Conservation (phyloP, 2,329 filamentous ascomycete genomes). For the Graphiopsis chlorocephala region DNA sequence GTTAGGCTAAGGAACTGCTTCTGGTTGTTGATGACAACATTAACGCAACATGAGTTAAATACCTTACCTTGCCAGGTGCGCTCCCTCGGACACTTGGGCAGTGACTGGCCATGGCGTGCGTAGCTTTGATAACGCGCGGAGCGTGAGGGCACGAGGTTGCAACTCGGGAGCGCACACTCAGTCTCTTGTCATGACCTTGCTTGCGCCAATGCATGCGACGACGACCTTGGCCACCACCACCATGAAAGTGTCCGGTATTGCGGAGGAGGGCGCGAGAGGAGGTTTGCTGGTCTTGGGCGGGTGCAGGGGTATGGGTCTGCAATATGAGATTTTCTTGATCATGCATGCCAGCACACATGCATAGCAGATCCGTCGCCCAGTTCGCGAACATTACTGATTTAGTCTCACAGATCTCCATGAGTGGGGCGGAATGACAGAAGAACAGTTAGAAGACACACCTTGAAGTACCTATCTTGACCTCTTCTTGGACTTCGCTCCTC, state of each 20-base stretch:
- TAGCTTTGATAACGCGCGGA: neutral
- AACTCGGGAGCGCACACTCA: neutral
- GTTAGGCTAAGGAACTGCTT: neutral
- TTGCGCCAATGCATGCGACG: neutral
- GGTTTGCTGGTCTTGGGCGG: neutral
- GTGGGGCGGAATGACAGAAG: neutral
- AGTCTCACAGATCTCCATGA: neutral
- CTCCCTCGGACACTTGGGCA: neutral
- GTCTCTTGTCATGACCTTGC: neutral
- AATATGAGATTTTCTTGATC: neutral
- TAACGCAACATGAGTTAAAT: neutral
- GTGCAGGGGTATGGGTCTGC: neutral
- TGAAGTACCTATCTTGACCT: slow-evolving; percentile 12
- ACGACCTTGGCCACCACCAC: neutral
- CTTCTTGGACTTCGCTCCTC: neutral
- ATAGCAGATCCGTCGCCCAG: neutral
- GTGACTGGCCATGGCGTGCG: neutral
- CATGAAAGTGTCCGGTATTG: neutral
- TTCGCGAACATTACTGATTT: neutral
- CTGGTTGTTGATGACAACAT: neutral
- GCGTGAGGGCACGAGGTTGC: neutral
- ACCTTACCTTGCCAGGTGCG: neutral
- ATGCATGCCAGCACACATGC: neutral
- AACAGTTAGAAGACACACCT: neutral
- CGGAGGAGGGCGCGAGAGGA: neutral